Percentiles rank a stretch among this genome's conserved stretches.
These are phyloP conservation scores for Lactarius tabidus DNA, from an alignment of 768 basidiomycete genomes.

Conservation along the genomic window DNA sequence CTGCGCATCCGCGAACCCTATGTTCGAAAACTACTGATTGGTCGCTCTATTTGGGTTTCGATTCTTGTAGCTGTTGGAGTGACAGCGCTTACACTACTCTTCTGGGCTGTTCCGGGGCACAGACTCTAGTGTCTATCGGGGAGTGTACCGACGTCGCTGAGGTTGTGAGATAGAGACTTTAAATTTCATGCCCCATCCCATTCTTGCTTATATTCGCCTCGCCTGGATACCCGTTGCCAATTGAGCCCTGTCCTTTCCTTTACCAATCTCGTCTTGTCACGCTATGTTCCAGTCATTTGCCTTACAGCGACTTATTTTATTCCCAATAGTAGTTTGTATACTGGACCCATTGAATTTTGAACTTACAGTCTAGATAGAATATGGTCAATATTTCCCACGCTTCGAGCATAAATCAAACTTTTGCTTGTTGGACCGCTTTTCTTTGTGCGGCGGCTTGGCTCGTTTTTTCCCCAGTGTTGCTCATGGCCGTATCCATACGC, in stretches of 20 bases:
- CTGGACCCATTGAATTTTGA: neutral
- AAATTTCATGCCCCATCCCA: slow-evolving; percentile 1
- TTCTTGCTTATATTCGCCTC: slow-evolving; percentile 2
- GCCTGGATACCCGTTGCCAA: slow-evolving; percentile 19
- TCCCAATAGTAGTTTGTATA: slow-evolving; percentile 19
- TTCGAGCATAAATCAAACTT: neutral
- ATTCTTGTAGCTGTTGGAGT: slow-evolving; percentile 73
- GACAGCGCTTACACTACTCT: slow-evolving; percentile 80
- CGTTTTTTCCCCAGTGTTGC: slow-evolving; percentile 81
- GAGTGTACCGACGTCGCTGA: slow-evolving; percentile 4
- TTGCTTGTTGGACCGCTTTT: slow-evolving; percentile 6
- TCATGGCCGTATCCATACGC: slow-evolving; percentile 65
- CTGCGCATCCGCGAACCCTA: slow-evolving; percentile 91
- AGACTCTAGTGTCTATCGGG: slow-evolving; percentile 49
- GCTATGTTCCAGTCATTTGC: slow-evolving; percentile 7
- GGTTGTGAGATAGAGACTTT: slow-evolving; percentile 4
- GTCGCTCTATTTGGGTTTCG: slow-evolving; percentile 89
- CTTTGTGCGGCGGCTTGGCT: slow-evolving; percentile 81
- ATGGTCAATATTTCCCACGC: slow-evolving; percentile 12
- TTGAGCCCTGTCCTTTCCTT: slow-evolving; percentile 1
- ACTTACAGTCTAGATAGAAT: slow-evolving; percentile 6
- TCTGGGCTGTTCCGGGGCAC: slow-evolving; percentile 96
- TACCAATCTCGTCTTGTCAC: slow-evolving; percentile 8
- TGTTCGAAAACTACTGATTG: slow-evolving; percentile 83
- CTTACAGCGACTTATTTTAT: slow-evolving; percentile 19